Base-by-base conservation (phyloP, 106 monocot genomes). In the Hemerocallis citrina region DNA sequence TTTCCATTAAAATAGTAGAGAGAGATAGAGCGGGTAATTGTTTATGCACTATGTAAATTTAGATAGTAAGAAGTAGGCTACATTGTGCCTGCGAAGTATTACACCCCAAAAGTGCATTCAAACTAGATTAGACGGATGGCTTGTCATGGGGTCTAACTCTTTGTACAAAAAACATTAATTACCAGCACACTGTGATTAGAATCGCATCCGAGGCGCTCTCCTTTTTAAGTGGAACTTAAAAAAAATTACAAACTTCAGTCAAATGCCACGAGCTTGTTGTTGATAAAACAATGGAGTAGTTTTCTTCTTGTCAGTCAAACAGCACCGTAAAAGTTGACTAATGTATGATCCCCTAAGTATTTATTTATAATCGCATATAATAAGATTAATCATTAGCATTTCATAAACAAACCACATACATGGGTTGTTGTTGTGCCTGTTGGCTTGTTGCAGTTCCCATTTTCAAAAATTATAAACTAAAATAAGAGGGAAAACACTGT, bases 121-220 rank as follows among this genome's bases (percentile, higher is more conserved):
- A n/a, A n/a, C n/a, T n/a, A n/a, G n/a, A n/a, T n/a, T n/a, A 55
- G 34, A 57, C 36, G 34, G 35, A 33, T 36, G 36, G 34, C 57
- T 32, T 57, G 35, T 57, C 57, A 57, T 35, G 35, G 57, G 57
- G 34, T 36, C 34, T 6, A 57, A 57, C 13, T 36, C 20, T 57
- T n/a, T n/a, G n/a, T n/a, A n/a, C n/a, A n/a, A n/a, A n/a, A n/a
- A n/a, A n/a, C n/a, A n/a, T n/a, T n/a, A n/a, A n/a, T n/a, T n/a
- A n/a, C n/a, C n/a, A n/a, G n/a, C n/a, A 57, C 33, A 36, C 10
- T 12, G 9, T 57, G 57, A 57, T 57, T 57, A n/a, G 57, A 57
- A 57, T 57, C 57, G 33, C 57, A 57, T 57, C 57, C 57, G 19
- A 57, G 9, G 33, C n/a, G n/a, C n/a, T n/a, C n/a, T n/a, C n/a